A percentile compares a stretch with the other conserved stretches of the same genome.
Evolutionary conservation across 169 alveolate species (phyloP).

Genomic region (Cryptosporidium muris): DNA sequence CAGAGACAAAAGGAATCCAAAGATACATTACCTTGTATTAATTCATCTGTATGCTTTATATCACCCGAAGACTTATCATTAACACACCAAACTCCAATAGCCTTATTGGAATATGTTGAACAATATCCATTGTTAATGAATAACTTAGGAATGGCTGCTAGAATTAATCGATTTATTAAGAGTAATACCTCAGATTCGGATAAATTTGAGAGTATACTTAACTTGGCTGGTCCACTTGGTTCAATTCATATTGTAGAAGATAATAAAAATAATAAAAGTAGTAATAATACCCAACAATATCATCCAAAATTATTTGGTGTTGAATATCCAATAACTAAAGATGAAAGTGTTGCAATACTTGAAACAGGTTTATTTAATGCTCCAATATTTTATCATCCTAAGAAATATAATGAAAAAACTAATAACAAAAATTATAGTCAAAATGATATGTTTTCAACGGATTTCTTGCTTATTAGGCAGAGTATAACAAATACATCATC

Average conservation of each 20-base stretch:
- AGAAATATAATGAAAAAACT: constrained; percentile 62
- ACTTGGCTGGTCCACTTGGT: constrained; percentile 48
- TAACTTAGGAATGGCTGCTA: constrained; percentile 85
- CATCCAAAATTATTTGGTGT: constrained; percentile 56
- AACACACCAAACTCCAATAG: constrained; percentile 82
- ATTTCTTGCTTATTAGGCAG: constrained; percentile 28
- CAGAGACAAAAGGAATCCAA: constrained; percentile 72
- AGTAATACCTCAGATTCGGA: constrained; percentile 40
- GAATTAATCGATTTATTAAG: constrained; percentile 78
- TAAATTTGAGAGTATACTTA: constrained; percentile 12
- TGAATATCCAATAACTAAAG: constrained; percentile 49
- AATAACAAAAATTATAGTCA: constrained; percentile 25
- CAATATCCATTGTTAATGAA: constrained; percentile 82
- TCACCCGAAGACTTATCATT: constrained; percentile 80
- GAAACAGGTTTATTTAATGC: constrained; percentile 79
- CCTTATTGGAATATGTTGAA: constrained; percentile 83
- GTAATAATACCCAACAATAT: background rate
- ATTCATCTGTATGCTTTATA: constrained; percentile 75
- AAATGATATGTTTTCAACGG: constrained; percentile 24
- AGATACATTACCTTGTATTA: constrained; percentile 66
- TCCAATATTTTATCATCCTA: constrained; percentile 75
- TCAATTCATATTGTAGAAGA: constrained; percentile 35
- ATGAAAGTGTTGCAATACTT: constrained; percentile 76
- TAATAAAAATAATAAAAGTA: background rate
- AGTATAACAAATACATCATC: background rate